A percentile compares a stretch with the other conserved stretches of the same genome.
Evolutionary conservation across 768 basidiomycete genomes (phyloP).

Genomic region (Macrocybe gigantea): DNA sequence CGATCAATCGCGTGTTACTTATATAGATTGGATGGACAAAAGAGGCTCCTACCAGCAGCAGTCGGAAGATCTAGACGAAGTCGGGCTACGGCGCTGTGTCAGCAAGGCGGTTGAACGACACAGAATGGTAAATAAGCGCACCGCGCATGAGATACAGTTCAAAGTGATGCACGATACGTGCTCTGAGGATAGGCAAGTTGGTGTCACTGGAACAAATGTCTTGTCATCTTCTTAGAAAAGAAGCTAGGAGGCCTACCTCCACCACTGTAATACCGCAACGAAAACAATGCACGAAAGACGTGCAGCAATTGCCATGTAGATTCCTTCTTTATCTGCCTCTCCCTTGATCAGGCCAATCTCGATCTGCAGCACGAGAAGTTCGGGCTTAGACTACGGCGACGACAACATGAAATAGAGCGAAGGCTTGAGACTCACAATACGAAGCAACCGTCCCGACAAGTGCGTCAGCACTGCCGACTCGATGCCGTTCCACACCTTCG

Average conservation of each 20-base stretch:
- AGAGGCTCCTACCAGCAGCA: constrained; percentile 13
- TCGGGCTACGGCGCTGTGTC: constrained; percentile 7
- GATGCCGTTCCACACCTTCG: constrained; percentile 17
- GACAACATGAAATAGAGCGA: not conserved
- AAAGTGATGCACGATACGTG: constrained; percentile 17
- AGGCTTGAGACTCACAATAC: constrained; percentile 10
- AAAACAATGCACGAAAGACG: constrained; percentile 13
- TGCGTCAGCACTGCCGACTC: constrained; percentile 20
- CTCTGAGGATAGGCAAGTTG: constrained; percentile 7
- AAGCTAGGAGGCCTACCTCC: constrained; percentile 9
- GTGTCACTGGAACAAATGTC: constrained; percentile 6
- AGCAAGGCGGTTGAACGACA: no score
- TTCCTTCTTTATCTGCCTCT: constrained; percentile 10
- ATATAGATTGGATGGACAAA: not conserved
- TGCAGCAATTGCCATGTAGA: constrained; percentile 10
- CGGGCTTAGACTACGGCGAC: not conserved
- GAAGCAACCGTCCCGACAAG: constrained; percentile 15
- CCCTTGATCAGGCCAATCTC: constrained; percentile 15
- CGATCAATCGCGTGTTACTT: not conserved
- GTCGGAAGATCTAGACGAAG: constrained; percentile 17
- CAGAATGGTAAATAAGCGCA: constrained; percentile 5
- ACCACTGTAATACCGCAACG: constrained; percentile 15
- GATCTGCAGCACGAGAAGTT: constrained; percentile 8
- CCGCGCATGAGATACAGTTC: constrained; percentile 21
- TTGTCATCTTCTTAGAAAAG: not conserved